Conservation (phyloP, 352 stramenopile genomes). For the Blastocystis sp. region DNA sequence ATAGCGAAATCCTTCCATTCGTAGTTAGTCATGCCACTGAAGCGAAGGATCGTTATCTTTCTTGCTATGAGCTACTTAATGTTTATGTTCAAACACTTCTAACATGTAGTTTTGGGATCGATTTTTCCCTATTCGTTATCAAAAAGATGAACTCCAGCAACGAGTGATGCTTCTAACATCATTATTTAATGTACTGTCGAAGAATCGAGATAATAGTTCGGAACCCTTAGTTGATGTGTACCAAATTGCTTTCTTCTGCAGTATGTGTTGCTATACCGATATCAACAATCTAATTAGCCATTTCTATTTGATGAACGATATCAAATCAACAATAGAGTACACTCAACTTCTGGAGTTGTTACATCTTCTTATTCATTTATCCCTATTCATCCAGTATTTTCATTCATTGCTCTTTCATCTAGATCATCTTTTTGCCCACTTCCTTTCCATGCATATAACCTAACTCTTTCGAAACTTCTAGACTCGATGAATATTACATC, state of each 20-base stretch:
- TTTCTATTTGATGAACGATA: neutral
- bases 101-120: constrained; percentile 32
- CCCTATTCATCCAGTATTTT: neutral
- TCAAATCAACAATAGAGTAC: neutral
- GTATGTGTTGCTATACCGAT: neutral
- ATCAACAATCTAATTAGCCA: neutral
- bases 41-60: neutral
- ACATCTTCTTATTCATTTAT: neutral
- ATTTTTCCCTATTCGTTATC: neutral
- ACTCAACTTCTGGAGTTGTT: neutral
- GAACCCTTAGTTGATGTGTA: neutral
- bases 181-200: neutral
- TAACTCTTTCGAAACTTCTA: neutral
- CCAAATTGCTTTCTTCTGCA: neutral
- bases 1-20: neutral
- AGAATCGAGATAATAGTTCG: neutral
- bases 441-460: neutral
- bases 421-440: neutral
- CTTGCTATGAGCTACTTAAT: neutral
- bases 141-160: neutral
- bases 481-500: neutral
- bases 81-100: neutral
- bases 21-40: neutral
- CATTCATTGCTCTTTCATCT: neutral
- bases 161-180: neutral